Evolutionary conservation across 768 basidiomycete genomes (phyloP).

Genomic region (Amanita thiersii): DNA sequence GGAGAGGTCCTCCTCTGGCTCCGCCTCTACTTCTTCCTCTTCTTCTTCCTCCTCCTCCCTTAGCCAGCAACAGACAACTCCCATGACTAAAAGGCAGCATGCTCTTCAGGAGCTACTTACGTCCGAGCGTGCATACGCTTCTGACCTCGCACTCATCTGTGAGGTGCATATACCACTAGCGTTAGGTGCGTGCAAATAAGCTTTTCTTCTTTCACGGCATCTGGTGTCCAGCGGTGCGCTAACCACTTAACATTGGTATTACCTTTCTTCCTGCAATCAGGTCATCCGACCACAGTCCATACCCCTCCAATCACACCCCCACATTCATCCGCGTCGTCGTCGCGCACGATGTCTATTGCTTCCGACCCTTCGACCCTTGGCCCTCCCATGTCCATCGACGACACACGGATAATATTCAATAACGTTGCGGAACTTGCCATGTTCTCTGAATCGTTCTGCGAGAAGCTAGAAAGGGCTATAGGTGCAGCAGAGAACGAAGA

Average conservation of each 20-base stretch:
- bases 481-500: constrained; percentile 65
- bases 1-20: constrained; percentile 15
- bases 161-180: constrained; percentile 77
- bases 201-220: constrained; percentile 19
- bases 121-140: constrained; percentile 75
- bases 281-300: constrained; percentile 25
- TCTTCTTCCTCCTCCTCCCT: constrained; percentile 20
- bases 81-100: constrained; percentile 64
- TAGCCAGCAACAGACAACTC: constrained; percentile 12
- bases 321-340: constrained; percentile 42
- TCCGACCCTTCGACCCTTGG: constrained; percentile 37
- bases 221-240: no score
- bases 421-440: constrained; percentile 71
- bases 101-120: constrained; percentile 72
- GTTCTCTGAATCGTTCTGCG: constrained; percentile 61
- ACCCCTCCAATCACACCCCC: constrained; percentile 36
- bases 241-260: no score
- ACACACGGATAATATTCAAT: constrained; percentile 64
- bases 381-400: constrained; percentile 65
- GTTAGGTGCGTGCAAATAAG: constrained; percentile 40
- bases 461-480: constrained; percentile 56
- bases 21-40: constrained; percentile 19
- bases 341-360: constrained; percentile 40
- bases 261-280: constrained; percentile 12
- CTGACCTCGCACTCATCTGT: constrained; percentile 72